Percentiles rank a stretch among this genome's conserved stretches.
Evolutionary conservation across 345 rosid genomes (phyloP).

Genomic region (Pistacia integerrima): DNA sequence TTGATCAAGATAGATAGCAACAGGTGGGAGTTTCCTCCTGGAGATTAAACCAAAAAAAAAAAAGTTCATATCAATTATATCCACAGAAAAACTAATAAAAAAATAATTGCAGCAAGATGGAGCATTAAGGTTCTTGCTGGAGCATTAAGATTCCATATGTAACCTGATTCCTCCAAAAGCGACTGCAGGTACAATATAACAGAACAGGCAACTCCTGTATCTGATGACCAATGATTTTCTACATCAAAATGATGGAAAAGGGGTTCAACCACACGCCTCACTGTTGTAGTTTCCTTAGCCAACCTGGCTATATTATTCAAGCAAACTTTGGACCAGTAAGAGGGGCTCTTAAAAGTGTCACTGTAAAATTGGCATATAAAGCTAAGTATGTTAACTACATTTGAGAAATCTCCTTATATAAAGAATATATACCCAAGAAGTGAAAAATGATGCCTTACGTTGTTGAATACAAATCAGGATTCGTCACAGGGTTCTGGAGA

Average conservation of each 20-base stretch:
- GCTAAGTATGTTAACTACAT: constrained; percentile 26
- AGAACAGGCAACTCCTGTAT: constrained; percentile 75
- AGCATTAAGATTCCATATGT: constrained; percentile 1
- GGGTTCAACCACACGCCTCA: constrained; percentile 94
- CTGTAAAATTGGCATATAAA: constrained; percentile 35
- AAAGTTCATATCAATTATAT: constrained; percentile 21
- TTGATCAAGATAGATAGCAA: constrained; percentile 73
- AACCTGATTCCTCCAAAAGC: constrained; percentile 85
- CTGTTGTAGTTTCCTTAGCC: constrained; percentile 86
- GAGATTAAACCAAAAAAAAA: constrained; percentile 13
- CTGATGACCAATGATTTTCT: constrained; percentile 72
- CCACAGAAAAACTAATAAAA: constrained; percentile 7
- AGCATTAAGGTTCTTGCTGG: background rate
- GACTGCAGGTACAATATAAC: constrained; percentile 72
- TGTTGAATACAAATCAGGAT: constrained; percentile 46
- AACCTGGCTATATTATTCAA: constrained; percentile 72
- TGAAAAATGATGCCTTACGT: constrained; percentile 48
- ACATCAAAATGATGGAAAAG: constrained; percentile 75
- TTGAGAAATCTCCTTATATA: constrained; percentile 10
- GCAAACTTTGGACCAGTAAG: constrained; percentile 87
- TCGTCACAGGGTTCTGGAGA: constrained; percentile 34
- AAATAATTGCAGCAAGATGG: background rate
- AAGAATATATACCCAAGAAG: constrained; percentile 1
- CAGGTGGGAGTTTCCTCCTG: constrained; percentile 80
- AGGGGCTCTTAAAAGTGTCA: constrained; percentile 74